Percentiles rank a stretch among this genome's conserved stretches.
Conservation (phyloP, 345 rosid genomes). For the Brassica incana region DNA sequence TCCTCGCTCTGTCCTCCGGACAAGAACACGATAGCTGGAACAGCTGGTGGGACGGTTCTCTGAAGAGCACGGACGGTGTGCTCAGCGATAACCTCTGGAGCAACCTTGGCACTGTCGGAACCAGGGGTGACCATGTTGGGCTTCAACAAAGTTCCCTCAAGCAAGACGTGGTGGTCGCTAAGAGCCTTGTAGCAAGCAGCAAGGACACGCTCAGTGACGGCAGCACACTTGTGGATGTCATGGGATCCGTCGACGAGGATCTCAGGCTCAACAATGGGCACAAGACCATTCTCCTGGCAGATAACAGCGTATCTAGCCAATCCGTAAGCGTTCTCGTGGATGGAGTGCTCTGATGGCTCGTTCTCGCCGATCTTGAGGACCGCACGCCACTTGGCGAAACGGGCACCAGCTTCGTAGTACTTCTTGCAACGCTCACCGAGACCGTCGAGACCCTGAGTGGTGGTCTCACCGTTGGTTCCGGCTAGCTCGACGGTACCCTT, state of each 20-base stretch:
- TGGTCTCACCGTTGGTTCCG: conserved; percentile 93
- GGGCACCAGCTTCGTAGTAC: not conserved
- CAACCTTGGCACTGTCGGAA: not conserved
- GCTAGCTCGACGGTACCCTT: conserved; percentile 90
- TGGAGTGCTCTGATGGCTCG: not conserved
- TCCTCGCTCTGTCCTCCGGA: not conserved
- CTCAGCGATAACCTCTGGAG: not conserved
- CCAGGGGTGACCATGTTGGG: not conserved
- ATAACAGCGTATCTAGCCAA: not conserved
- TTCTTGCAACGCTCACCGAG: conserved; percentile 52
- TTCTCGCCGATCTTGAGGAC: not conserved
- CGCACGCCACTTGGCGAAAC: conserved; percentile 3
- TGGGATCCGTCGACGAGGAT: not conserved
- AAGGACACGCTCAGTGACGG: not conserved
- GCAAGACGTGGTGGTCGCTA: not conserved
- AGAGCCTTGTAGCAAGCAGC: not conserved
- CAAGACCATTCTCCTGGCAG: not conserved
- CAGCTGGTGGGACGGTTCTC: not conserved
- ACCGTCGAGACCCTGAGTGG: conserved; percentile 93
- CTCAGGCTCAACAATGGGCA: not conserved
- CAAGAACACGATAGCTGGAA: not conserved
- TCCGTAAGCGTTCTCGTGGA: not conserved
- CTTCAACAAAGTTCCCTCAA: not conserved
- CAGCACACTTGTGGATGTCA: not conserved
- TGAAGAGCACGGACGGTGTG: not conserved